phyloP scores from a whole-genome alignment of 495 filamentous ascomycete genomes.

The Xylaria flabelliformis region DNA sequence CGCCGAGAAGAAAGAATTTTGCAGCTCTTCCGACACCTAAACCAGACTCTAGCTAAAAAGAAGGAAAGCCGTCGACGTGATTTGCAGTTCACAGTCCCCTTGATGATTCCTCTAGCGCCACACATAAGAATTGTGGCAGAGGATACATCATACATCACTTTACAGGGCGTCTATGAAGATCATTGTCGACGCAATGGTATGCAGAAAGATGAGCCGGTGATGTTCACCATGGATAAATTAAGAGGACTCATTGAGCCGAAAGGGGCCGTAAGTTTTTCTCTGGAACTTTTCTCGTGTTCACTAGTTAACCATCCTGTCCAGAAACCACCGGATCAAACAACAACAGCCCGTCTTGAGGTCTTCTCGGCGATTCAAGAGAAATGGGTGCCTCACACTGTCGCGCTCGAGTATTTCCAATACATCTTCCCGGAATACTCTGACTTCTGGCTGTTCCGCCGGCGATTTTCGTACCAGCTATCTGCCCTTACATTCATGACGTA shows the following conservation, averaged over 20 bases:
- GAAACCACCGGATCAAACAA: conserved; percentile 69
- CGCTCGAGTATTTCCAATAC: conserved; percentile 87
- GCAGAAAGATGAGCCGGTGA: conserved; percentile 91
- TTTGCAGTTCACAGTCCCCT: conserved; percentile 90
- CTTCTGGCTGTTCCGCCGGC: conserved; percentile 97
- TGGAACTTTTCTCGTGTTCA: not conserved
- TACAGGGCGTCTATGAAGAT: conserved; percentile 94
- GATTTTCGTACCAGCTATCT: conserved; percentile 96
- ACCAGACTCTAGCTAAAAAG: conserved; percentile 83
- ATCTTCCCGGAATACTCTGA: conserved; percentile 89
- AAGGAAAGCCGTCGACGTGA: conserved; percentile 95
- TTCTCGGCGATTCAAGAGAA: conserved; percentile 90
- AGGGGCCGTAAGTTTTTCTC: conserved; percentile 56
- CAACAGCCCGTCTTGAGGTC: conserved; percentile 78
- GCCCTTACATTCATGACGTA: conserved; percentile 98
- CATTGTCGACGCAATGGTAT: conserved; percentile 85
- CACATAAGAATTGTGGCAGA: conserved; percentile 94
- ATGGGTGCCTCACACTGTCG: conserved; percentile 80
- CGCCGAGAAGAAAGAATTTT: conserved; percentile 92
- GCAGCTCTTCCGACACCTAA: conserved; percentile 98
- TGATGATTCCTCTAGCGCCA: conserved; percentile 93
- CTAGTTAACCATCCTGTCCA: conserved; percentile 41
- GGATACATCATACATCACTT: conserved; percentile 89
- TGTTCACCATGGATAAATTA: conserved; percentile 94
- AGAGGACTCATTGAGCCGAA: conserved; percentile 74